phyloP scores from a whole-genome alignment of 2,329 filamentous ascomycete species.

The Beauveria sp. region DNA sequence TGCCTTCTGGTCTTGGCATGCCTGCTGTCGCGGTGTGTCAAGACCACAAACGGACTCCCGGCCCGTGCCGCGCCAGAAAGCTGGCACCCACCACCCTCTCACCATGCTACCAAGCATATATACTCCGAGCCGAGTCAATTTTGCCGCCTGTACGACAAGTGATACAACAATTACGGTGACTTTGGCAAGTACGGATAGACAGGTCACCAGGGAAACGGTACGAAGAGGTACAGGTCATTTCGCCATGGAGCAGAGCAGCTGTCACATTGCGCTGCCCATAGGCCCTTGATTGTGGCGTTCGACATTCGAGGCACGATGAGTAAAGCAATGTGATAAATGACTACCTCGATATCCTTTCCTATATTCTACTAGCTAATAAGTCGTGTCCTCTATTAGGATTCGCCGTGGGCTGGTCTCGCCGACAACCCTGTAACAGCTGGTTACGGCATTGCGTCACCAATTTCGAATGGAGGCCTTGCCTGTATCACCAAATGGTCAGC shows the following conservation, averaged over 20 bases:
- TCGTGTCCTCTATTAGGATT: not conserved
- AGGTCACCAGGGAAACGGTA: too few species aligned
- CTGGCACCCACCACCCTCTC: not conserved
- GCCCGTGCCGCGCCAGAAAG: not conserved
- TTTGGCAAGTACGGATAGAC: not conserved
- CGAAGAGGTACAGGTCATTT: too few species aligned
- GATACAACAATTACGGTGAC: not conserved
- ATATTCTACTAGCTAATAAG: not conserved
- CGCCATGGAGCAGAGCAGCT: not conserved
- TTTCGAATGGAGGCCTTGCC: not conserved
- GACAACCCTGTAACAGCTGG: not conserved
- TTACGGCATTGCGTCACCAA: not conserved
- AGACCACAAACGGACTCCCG: not conserved
- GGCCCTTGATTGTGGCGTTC: not conserved
- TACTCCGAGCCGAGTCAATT: not conserved
- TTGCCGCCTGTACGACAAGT: not conserved
- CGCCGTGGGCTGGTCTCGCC: not conserved
- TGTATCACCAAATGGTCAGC: not conserved
- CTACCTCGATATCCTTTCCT: not conserved
- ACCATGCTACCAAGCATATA: not conserved
- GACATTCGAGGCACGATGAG: not conserved
- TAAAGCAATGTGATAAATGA: not conserved
- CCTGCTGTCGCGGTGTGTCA: not conserved
- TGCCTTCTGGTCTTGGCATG: not conserved
- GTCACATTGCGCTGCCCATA: not conserved